Evolutionary conservation across 371 early-diverging fungal species (phyloP).

Genomic region (Dinochytrium kinnereticum): DNA sequence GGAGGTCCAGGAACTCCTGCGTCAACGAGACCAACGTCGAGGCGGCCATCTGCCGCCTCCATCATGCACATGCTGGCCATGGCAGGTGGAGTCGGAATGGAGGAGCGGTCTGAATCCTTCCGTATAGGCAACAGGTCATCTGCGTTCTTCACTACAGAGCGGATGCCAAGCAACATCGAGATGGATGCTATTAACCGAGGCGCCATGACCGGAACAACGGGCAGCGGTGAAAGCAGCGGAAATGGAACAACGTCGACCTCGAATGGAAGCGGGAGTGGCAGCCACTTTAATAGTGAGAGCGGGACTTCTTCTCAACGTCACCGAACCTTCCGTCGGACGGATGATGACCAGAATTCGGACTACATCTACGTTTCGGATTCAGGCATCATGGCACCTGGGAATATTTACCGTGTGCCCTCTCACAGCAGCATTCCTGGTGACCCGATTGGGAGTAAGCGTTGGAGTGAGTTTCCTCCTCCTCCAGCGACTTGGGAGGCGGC

Average conservation of each 20-base stretch:
- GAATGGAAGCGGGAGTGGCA: neutral
- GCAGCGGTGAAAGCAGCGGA: neutral
- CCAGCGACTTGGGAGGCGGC: neutral
- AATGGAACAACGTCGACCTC: neutral
- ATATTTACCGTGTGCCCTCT: conserved; percentile 11
- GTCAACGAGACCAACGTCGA: neutral
- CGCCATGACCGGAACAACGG: neutral
- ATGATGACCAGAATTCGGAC: neutral
- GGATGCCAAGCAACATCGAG: too few relatives aligned
- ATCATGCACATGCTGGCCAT: neutral
- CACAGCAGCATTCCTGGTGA: conserved; percentile 9
- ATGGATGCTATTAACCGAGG: too few relatives aligned
- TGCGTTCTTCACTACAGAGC: too few relatives aligned
- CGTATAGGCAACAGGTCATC: too few relatives aligned
- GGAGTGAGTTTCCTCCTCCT: conserved; percentile 3
- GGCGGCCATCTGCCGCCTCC: neutral
- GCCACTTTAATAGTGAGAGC: too few relatives aligned
- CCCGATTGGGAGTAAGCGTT: conserved; percentile 7
- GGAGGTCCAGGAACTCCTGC: neutral
- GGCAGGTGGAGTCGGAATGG: too few relatives aligned
- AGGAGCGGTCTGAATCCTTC: neutral
- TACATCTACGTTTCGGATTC: conserved; percentile 13
- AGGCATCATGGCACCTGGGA: conserved; percentile 12
- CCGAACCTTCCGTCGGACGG: neutral
- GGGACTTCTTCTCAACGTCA: neutral